Evolutionary conservation across 1,284 basidiomycete species (phyloP).

Genomic region (Tranzscheliella williamsii): DNA sequence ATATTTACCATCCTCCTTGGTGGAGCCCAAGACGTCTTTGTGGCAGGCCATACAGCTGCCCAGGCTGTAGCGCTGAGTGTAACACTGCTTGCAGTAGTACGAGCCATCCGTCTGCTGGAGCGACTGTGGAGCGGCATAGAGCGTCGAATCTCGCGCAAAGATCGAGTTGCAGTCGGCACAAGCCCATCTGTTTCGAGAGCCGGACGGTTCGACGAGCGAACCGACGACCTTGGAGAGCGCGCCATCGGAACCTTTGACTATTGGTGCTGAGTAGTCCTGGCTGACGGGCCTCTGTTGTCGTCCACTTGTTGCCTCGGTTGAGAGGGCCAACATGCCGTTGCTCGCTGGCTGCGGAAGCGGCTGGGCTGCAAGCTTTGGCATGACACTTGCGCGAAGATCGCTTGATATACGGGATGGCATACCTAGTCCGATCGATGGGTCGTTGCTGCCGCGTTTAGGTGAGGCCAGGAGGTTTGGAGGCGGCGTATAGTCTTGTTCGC

Average conservation of each 20-base stretch:
- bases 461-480: slow-evolving; percentile 15
- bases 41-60: slow-evolving; percentile 32
- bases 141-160: slow-evolving; percentile 49
- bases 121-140: slow-evolving; percentile 41
- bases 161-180: slow-evolving; percentile 34
- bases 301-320: too few relatives aligned
- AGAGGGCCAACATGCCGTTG: too few relatives aligned
- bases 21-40: slow-evolving; percentile 38
- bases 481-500: slow-evolving; percentile 7
- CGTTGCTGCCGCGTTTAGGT: slow-evolving; percentile 15
- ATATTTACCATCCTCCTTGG: slow-evolving; percentile 49
- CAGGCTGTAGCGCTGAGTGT: slow-evolving; percentile 32
- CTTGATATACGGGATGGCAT: slow-evolving; percentile 45
- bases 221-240: slow-evolving; percentile 48
- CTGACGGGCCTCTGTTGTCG: slow-evolving; percentile 3
- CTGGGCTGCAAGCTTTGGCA: too few relatives aligned
- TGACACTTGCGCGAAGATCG: slow-evolving; percentile 19
- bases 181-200: slow-evolving; percentile 35
- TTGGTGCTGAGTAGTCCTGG: slow-evolving; percentile 37
- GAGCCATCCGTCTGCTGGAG: neutral
- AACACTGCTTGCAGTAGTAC: slow-evolving; percentile 46
- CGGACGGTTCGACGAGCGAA: slow-evolving; percentile 41
- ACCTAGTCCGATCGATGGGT: slow-evolving; percentile 19
- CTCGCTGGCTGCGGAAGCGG: too few relatives aligned
- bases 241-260: slow-evolving; percentile 37